Evolutionary conservation across 768 basidiomycete species (phyloP).

Genomic region (Leccinellum albellum): DNA sequence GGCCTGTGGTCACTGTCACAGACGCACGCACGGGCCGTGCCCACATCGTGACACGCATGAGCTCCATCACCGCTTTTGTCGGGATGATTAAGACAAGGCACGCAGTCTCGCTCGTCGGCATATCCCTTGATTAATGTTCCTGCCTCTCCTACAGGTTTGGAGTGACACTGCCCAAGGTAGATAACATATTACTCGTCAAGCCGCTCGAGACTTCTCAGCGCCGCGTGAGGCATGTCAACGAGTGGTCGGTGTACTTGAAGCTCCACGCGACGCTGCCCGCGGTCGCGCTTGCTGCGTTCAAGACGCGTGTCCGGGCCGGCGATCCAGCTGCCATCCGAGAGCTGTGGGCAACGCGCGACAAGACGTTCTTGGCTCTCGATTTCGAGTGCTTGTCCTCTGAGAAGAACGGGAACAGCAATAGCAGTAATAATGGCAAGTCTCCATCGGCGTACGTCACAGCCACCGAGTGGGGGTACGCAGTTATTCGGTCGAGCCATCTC

Average conservation of each 20-base stretch:
- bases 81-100: slow-evolving; percentile 85
- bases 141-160: slow-evolving; percentile 47
- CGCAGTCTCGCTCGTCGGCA: neutral
- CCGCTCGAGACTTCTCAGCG: slow-evolving; percentile 68
- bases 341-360: slow-evolving; percentile 66
- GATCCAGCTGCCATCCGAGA: slow-evolving; percentile 61
- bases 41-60: slow-evolving; percentile 76
- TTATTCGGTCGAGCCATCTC: slow-evolving; percentile 68
- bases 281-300: slow-evolving; percentile 60
- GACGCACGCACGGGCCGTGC: slow-evolving; percentile 67
- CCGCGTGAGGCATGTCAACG: slow-evolving; percentile 67
- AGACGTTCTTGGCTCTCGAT: slow-evolving; percentile 71
- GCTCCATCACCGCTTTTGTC: slow-evolving; percentile 67
- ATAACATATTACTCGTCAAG: slow-evolving; percentile 64
- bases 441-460: neutral
- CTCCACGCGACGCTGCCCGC: slow-evolving; percentile 69
- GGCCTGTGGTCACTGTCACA: slow-evolving; percentile 78
- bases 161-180: slow-evolving; percentile 66
- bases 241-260: slow-evolving; percentile 66
- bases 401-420: slow-evolving; percentile 33
- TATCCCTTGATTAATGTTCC: neutral
- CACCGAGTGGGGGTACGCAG: slow-evolving; percentile 82
- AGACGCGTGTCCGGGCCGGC: slow-evolving; percentile 59
- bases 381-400: slow-evolving; percentile 77
- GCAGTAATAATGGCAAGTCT: neutral